phyloP scores from a whole-genome alignment of 768 basidiomycete genomes.

The Termitomyces sp. region DNA sequence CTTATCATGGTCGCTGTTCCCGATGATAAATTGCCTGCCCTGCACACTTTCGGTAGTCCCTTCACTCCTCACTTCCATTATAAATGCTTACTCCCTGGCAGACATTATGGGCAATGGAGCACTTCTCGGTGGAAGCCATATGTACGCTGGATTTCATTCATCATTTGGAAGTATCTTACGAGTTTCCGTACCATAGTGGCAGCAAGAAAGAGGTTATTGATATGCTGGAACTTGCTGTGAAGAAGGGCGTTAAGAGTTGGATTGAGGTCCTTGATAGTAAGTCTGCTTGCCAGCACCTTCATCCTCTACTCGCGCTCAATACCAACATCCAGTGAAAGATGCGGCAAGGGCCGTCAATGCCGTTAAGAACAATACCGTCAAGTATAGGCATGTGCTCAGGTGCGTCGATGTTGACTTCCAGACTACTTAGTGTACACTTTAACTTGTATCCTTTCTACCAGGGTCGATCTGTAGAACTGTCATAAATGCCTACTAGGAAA shows the following conservation, averaged over 20 bases:
- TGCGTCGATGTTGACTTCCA: background rate
- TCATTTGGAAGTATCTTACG: constrained; percentile 13
- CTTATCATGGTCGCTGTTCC: background rate
- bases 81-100: constrained; percentile 7
- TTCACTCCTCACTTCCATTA: constrained; percentile 20
- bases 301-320: background rate
- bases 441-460: background rate
- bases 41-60: constrained; percentile 26
- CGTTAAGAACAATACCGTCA: constrained; percentile 44
- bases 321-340: constrained; percentile 33
- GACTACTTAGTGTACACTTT: no score
- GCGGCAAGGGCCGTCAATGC: constrained; percentile 44
- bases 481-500: no score
- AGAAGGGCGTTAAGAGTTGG: constrained; percentile 51
- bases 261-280: constrained; percentile 40
- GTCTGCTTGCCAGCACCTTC: background rate
- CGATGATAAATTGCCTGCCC: constrained; percentile 17
- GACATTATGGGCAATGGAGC: constrained; percentile 23
- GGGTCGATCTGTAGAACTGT: background rate
- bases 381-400: constrained; percentile 55
- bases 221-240: constrained; percentile 58
- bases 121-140: constrained; percentile 27
- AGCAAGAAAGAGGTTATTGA: constrained; percentile 54
- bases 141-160: constrained; percentile 20
- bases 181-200: constrained; percentile 38